phyloP scores from a whole-genome alignment of 805 yeast genomes.

The Phaffomyces antillensis region DNA sequence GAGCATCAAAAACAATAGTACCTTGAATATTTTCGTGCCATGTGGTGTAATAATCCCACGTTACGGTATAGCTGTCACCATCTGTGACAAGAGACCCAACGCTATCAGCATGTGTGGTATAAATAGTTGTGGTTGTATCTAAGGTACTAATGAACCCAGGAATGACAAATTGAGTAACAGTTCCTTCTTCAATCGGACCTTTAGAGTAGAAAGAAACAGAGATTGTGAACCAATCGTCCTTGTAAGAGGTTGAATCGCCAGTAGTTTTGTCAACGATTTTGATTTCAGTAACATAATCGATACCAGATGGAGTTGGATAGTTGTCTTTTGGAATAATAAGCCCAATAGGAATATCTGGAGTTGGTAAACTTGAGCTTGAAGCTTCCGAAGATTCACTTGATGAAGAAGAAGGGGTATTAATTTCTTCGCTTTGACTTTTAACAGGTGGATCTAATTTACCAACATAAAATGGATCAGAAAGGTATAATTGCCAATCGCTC shows the following conservation, averaged over 20 bases:
- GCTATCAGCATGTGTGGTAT: neutral
- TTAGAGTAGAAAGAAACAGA: slow-evolving; percentile 1
- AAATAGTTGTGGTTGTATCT: neutral
- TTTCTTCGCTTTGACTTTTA: neutral
- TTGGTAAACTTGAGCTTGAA: neutral
- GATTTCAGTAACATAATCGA: slow-evolving; percentile 3
- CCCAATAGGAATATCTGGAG: neutral
- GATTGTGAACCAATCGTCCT: slow-evolving; percentile 2
- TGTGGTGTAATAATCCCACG: slow-evolving; percentile 2
- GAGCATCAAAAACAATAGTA: slow-evolving; percentile 2
- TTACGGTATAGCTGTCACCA: neutral
- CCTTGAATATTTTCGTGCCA: slow-evolving; percentile 4
- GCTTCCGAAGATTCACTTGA: neutral
- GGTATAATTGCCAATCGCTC: slow-evolving; percentile 8
- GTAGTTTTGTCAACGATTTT: slow-evolving; percentile 2
- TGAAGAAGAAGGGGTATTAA: neutral
- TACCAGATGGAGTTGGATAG: slow-evolving; percentile 4
- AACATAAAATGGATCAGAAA: slow-evolving; percentile 5
- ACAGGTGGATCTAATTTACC: neutral
- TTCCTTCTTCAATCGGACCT: slow-evolving; percentile 5
- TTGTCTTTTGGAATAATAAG: too few relatives aligned
- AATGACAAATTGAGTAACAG: slow-evolving; percentile 3
- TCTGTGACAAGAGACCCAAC: neutral
- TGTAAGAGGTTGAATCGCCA: neutral
- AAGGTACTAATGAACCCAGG: slow-evolving; percentile 3